A percentile compares a stretch with the other conserved stretches of the same genome.
phyloP scores from a whole-genome alignment of 2,329 filamentous ascomycete species.

The Ophiostoma ulmi region DNA sequence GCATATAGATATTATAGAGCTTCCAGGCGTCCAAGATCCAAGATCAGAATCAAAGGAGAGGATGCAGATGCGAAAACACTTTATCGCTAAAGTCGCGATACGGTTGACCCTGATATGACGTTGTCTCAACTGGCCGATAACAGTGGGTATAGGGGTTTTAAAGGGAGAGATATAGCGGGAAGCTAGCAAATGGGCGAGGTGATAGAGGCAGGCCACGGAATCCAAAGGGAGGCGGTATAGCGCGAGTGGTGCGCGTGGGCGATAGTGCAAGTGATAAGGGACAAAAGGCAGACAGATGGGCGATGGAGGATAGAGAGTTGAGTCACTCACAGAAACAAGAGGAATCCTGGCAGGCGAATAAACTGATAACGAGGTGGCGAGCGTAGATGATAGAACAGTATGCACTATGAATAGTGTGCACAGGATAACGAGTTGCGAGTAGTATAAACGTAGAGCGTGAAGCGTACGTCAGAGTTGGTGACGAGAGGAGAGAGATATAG shows the following conservation, averaged over 20 bases:
- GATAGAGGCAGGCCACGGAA: background rate
- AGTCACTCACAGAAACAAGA: slow-evolving; percentile 35
- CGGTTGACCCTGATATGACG: slow-evolving; percentile 10
- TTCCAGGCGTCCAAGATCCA: background rate
- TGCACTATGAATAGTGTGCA: background rate
- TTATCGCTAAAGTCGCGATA: background rate
- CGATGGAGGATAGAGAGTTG: slow-evolving; percentile 14
- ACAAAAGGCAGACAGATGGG: background rate
- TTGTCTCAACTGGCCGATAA: background rate
- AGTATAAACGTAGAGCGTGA: background rate
- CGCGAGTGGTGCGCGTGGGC: slow-evolving; percentile 23
- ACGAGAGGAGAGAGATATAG: slow-evolving; percentile 23
- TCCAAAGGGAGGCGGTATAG: slow-evolving; percentile 33
- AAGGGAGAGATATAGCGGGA: background rate
- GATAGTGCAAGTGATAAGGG: slow-evolving; percentile 1
- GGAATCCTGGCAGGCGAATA: slow-evolving; percentile 11
- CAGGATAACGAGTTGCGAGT: background rate
- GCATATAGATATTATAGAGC: background rate
- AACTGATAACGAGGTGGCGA: slow-evolving; percentile 12
- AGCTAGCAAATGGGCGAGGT: slow-evolving; percentile 31
- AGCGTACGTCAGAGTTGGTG: background rate
- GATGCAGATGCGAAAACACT: background rate
- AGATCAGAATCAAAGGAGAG: background rate
- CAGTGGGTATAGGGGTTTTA: slow-evolving; percentile 11
- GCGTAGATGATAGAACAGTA: background rate